phyloP scores from a whole-genome alignment of 2,329 filamentous ascomycete genomes.

The Neopestalotiopsis rosae region DNA sequence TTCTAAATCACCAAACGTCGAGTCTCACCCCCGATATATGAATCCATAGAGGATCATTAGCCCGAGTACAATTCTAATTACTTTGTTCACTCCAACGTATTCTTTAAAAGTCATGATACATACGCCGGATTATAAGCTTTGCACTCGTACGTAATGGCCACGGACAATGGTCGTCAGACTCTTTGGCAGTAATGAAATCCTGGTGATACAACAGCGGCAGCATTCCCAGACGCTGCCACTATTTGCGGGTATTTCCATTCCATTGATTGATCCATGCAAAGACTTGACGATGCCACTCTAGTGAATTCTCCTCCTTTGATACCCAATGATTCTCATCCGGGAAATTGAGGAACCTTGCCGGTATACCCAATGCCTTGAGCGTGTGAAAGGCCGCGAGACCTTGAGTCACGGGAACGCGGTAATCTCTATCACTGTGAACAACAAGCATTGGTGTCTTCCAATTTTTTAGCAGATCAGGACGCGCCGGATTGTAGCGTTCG shows the following conservation, averaged over 20 bases:
- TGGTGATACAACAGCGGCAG: not conserved
- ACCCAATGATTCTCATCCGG: constrained; percentile 26
- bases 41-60: not conserved
- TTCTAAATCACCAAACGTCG: not conserved
- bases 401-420: constrained; percentile 51
- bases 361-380: constrained; percentile 22
- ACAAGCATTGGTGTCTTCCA: constrained; percentile 73
- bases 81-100: no score
- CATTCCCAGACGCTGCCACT: not conserved
- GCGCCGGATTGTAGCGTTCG: constrained; percentile 55
- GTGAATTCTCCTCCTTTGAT: constrained; percentile 21
- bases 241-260: not conserved
- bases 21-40: not conserved
- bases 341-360: constrained; percentile 28
- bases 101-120: no score
- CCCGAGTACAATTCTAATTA: not conserved
- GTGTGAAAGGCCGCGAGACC: constrained; percentile 35
- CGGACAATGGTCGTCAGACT: no score
- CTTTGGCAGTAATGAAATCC: not conserved
- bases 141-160: no score
- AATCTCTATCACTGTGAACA: constrained; percentile 74
- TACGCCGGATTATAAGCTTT: no score
- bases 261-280: constrained; percentile 29
- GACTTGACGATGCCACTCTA: constrained; percentile 27
- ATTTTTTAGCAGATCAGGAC: constrained; percentile 51